These are phyloP conservation scores for Chlamydomonas sphaeroides DNA, from an alignment of 139 green algal genomes.

Conservation along the genomic window DNA sequence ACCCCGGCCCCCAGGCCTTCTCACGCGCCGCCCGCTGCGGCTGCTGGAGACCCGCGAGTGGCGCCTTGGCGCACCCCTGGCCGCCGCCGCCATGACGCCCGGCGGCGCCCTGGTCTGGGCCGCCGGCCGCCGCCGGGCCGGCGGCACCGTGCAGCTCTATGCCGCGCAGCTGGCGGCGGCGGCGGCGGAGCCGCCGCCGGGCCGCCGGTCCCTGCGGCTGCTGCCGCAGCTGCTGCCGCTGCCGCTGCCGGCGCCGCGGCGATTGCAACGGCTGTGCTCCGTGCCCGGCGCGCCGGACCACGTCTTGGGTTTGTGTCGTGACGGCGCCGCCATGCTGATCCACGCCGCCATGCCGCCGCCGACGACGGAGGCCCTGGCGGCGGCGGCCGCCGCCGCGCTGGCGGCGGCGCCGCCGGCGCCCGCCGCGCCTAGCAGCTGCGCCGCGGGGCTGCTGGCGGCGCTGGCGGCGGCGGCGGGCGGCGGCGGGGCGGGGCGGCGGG, in stretches of 20 bases:
- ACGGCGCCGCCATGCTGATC: not conserved
- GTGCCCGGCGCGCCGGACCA: slow-evolving; percentile 12
- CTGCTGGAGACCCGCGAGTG: not conserved
- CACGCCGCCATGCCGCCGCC: slow-evolving; percentile 4
- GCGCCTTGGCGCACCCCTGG: not conserved
- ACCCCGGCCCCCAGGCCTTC: not conserved
- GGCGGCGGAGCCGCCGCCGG: too few species aligned
- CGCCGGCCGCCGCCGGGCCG: too few species aligned
- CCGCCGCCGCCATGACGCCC: not conserved
- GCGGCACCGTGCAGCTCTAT: not conserved
- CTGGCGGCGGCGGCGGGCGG: not conserved
- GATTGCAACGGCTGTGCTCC: not conserved
- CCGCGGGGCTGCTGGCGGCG: slow-evolving; percentile 16
- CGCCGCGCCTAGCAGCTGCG: not conserved
- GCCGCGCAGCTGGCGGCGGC: too few species aligned
- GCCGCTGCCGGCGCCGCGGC: not conserved
- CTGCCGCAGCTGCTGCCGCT: slow-evolving; percentile 22
- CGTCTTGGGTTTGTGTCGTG: not conserved
- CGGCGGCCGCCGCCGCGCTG: not conserved
- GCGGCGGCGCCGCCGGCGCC: too few species aligned
- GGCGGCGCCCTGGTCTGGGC: slow-evolving; percentile 11
- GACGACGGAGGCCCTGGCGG: not conserved
- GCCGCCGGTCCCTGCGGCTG: not conserved
- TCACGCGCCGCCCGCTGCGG: not conserved
- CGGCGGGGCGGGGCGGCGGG: not conserved